phyloP scores from a whole-genome alignment of 2,329 filamentous ascomycete species.

The Colletotrichum incanum region DNA sequence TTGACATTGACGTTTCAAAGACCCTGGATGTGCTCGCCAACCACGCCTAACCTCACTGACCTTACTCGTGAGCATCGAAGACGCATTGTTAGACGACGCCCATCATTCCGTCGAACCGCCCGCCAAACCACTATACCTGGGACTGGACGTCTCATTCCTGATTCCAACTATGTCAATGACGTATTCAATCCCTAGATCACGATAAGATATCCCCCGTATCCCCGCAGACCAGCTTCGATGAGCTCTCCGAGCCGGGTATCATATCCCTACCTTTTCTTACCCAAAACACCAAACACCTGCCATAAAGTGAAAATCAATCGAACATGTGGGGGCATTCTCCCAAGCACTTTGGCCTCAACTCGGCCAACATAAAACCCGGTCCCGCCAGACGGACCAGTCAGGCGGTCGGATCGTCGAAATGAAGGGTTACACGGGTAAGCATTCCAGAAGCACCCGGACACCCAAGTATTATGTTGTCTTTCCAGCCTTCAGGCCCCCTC shows the following conservation, averaged over 20 bases:
- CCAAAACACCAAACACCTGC: conserved; percentile 22
- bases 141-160: neutral
- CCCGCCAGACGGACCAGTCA: neutral
- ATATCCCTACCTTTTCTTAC: neutral
- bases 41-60: neutral
- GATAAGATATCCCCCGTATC: neutral
- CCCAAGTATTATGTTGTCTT: too few relatives aligned
- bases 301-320: conserved; percentile 31
- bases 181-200: neutral
- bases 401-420: neutral
- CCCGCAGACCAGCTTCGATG: neutral
- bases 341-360: neutral
- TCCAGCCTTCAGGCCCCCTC: too few relatives aligned
- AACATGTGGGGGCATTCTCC: conserved; percentile 20
- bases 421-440: neutral
- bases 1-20: neutral
- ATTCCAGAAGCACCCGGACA: neutral
- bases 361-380: neutral
- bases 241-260: neutral
- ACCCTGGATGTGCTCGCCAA: neutral
- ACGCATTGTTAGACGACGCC: neutral
- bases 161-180: too few relatives aligned
- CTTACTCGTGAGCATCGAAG: conserved; percentile 8
- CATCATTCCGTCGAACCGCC: neutral
- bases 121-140: conserved; percentile 2